Base-by-base conservation (phyloP, 2,329 filamentous ascomycete genomes). In the Botrytis tulipae region DNA sequence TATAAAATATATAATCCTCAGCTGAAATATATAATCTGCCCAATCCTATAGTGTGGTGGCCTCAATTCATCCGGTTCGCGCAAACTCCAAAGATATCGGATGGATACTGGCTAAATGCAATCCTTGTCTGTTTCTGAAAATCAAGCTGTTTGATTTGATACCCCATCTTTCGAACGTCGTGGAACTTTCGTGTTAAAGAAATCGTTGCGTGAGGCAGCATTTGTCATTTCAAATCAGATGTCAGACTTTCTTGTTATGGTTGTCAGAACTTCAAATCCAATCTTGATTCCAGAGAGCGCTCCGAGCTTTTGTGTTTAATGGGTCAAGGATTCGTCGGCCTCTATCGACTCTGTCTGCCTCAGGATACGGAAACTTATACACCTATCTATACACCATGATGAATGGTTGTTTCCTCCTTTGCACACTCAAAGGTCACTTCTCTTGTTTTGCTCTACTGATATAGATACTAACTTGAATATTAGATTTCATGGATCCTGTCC, bases 111-210 rank as follows among this genome's bases (percentile, higher is more conserved):
- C 59, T 44, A 57, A 67, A 67, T 57, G 46, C 22, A 9, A 67
- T 72, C 60, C 60, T 66, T 65, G 37, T 35, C 37, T 37, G 60
- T 59, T 46, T 46, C 69, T 71, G 70, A 66, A 66, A 70, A 60
- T 60, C 51, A 70, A 44, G n/a, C 20, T 25, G 44, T 60, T 63
- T 25, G 48, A 35, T 40, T 51, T 25, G 46, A 32, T 54, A 54
- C 25, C 44, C 59, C 59, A 32, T 66, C 59, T 57, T 71, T 71
- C 32, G 42, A 66, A 65, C 9, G 40, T 40, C 25, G 20, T 54
- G 16, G 25, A 42, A 57, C 16, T 46, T 71, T 66, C 22, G n/a
- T 20, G 46, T 54, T 54, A 25, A 68, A 40, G 14, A 37, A 29
- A 32, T 40, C 9, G 25, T 16, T 40, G 22, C 22, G 20, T n/a